phyloP scores from a whole-genome alignment of 495 filamentous ascomycete species.

The Hypoxylon fragiforme region DNA sequence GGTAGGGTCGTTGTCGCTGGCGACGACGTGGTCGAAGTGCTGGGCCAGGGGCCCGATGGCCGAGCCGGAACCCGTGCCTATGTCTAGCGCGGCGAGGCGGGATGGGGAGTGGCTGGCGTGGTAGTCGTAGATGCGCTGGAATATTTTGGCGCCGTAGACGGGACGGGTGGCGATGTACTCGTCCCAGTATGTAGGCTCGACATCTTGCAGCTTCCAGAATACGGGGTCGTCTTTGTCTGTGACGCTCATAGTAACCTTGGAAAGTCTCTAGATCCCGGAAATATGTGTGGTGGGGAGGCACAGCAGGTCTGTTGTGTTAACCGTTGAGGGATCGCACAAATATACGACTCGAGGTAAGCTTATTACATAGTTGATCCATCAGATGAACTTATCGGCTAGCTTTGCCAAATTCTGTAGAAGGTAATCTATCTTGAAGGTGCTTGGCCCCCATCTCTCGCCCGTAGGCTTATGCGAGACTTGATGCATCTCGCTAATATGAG shows the following conservation, averaged over 20 bases:
- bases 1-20: slow-evolving; percentile 27
- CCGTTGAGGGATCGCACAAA: too few species aligned
- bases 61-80: slow-evolving; percentile 37
- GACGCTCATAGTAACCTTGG: background rate
- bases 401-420: too few species aligned
- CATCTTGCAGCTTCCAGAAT: slow-evolving; percentile 5
- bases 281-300: too few species aligned
- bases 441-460: too few species aligned
- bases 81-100: slow-evolving; percentile 32
- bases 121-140: slow-evolving; percentile 34
- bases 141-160: slow-evolving; percentile 17
- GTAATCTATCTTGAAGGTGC: too few species aligned
- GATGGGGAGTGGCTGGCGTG: slow-evolving; percentile 23
- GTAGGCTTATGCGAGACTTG: background rate
- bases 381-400: too few species aligned
- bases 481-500: background rate
- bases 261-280: too few species aligned
- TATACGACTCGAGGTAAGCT: too few species aligned
- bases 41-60: slow-evolving; percentile 24
- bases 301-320: too few species aligned
- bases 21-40: slow-evolving; percentile 32
- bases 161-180: slow-evolving; percentile 14
- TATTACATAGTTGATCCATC: too few species aligned
- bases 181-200: slow-evolving; percentile 14
- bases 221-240: background rate